Percentiles rank a stretch among this genome's conserved stretches.
Evolutionary conservation across 1,284 basidiomycete genomes (phyloP).

Genomic region (Phellopilus nigrolimitatus): DNA sequence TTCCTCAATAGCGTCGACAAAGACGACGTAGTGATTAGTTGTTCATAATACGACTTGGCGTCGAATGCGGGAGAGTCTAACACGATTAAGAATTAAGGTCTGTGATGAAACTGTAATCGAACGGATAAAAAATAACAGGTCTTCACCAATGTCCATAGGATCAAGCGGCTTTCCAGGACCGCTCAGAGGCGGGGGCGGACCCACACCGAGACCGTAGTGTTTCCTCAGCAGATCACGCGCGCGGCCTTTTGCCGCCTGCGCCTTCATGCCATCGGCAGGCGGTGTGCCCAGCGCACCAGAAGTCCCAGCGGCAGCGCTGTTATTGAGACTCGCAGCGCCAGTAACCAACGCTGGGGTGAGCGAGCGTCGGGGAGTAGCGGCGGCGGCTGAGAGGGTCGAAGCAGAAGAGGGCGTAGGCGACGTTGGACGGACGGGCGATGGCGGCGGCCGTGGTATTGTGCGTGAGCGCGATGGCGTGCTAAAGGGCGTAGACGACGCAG

Average conservation of each 20-base stretch:
- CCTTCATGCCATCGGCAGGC: slow-evolving; percentile 19
- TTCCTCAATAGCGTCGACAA: slow-evolving; percentile 65
- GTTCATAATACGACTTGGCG: slow-evolving; percentile 77
- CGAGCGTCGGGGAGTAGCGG: slow-evolving; percentile 6
- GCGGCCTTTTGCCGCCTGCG: slow-evolving; percentile 42
- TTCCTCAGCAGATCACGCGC: slow-evolving; percentile 75
- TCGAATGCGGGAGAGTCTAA: slow-evolving; percentile 79
- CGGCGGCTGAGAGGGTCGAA: slow-evolving; percentile 7
- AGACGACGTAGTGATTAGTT: slow-evolving; percentile 75
- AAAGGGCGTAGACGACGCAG: slow-evolving; percentile 12
- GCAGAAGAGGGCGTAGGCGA: slow-evolving; percentile 7
- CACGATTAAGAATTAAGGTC: slow-evolving; percentile 8
- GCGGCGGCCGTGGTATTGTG: slow-evolving; percentile 13
- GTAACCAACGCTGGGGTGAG: not conserved
- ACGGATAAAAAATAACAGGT: not conserved
- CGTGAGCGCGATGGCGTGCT: slow-evolving; percentile 13
- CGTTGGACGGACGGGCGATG: slow-evolving; percentile 3
- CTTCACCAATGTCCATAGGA: slow-evolving; percentile 73
- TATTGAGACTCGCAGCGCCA: not conserved
- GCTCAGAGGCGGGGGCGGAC: slow-evolving; percentile 54
- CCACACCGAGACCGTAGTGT: slow-evolving; percentile 76
- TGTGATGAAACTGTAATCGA: not conserved
- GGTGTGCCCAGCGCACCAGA: slow-evolving; percentile 1
- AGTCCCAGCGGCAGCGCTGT: not conserved
- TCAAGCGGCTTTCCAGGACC: slow-evolving; percentile 46